Evolutionary conservation across 2,329 filamentous ascomycete genomes (phyloP), one percentile per base, ranked within the genome.

Genomic region (Beauveria asiatica): DNA sequence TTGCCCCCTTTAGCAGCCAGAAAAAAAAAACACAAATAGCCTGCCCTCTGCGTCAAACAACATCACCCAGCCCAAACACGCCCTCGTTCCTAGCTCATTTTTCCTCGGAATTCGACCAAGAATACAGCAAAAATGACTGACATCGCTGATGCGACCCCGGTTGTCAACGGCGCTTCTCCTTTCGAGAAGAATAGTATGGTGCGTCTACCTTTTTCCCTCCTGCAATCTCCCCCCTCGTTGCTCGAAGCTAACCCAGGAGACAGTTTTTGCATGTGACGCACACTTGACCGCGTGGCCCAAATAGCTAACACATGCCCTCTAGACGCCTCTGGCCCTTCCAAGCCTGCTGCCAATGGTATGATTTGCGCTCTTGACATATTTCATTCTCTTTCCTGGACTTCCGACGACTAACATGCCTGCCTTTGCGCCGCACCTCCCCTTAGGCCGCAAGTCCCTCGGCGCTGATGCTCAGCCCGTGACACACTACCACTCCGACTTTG

Each of bases 401-500:
- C 49, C 25, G 48, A 23, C 16, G 17, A 45, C 57, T 60, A 37
- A 60, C 57, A 54, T 27, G 19, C 37, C 13, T 23, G 49, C 57
- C 25, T 54, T 53, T 46, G 49, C 57, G 57, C 50, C 37, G 27
- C 50, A 3, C 50, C 56, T 10, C 23, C 50, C 23, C 21, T n/a
- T 27, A 60, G 59, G 44, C 50, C 50, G 50, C 41, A 54, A 60
- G 57, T 51, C 57, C 44, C 46, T 54, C 30, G 46, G 39, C 5
- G 57, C 57, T 67, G 46, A 60, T 5, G 57, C 57, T 67, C 83
- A 87, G 72, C 80, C 81, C 55, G 73, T 87, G 69, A 87, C 84
- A 62, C 83, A 87, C 73, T 89, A 88, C 72, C 85, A 88, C 76
- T 88, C 84, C 17, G 83, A 88, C 74, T 88, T 89, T 74, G 82